Conservation (phyloP, 73 alveolate species). For the Tetrahymena borealis region DNA sequence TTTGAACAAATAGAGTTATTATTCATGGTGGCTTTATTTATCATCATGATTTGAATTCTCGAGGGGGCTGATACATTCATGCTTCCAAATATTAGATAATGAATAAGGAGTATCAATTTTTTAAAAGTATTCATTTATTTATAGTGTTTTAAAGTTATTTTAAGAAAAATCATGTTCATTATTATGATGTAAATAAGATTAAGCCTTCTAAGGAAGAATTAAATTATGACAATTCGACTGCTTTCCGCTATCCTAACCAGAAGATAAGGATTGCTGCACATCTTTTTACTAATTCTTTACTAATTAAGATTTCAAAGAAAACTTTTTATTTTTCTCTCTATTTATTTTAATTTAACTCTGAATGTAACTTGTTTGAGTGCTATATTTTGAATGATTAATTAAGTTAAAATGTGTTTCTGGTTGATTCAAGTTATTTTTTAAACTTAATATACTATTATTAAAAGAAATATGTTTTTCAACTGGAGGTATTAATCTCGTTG, state of each 20-base stretch:
- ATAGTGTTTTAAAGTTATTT: no score
- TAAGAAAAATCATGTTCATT: no score
- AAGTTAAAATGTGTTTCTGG: neutral
- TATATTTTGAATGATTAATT: no score
- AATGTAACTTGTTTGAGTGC: neutral
- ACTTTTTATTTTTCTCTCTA: neutral
- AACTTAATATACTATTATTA: neutral
- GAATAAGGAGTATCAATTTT: no score
- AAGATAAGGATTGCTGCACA: neutral
- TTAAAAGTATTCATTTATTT: no score
- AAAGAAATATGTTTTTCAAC: neutral
- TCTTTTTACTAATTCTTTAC: neutral
- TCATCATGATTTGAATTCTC: no score
- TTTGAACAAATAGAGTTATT: no score
- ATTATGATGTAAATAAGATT: no score
- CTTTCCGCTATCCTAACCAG: neutral
- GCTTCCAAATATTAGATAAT: no score
- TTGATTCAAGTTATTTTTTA: neutral
- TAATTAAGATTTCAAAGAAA: neutral
- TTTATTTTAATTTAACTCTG: neutral
- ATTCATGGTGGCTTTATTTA: no score
- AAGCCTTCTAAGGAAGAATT: neutral
- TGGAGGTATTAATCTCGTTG: neutral
- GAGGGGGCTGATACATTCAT: no score
- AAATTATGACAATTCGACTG: neutral